Evolutionary conservation across 2,329 filamentous ascomycete genomes (phyloP).

Genomic region (Thielaviopsis musarum): DNA sequence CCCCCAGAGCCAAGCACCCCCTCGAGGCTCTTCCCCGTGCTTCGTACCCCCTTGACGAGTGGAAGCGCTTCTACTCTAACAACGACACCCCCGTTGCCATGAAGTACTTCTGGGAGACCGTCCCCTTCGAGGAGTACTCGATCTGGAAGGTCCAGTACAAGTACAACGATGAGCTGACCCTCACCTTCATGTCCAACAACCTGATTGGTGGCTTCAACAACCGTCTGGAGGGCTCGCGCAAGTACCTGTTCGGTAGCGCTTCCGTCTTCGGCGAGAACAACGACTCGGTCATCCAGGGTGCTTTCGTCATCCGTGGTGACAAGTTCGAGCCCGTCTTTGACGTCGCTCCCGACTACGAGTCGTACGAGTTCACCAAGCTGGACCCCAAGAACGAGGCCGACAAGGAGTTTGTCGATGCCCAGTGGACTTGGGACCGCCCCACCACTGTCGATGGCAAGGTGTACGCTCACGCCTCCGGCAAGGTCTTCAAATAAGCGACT

Average conservation of each 20-base stretch:
- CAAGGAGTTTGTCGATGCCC: constrained; percentile 66
- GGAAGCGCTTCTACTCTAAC: constrained; percentile 99
- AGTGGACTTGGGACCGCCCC: constrained; percentile 87
- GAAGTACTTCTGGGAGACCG: constrained; percentile 97
- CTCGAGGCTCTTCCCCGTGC: constrained; percentile 69
- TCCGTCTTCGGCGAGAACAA: constrained; percentile 84
- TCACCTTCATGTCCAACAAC: constrained; percentile 99
- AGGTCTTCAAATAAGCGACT: constrained; percentile 87
- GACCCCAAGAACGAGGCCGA: constrained; percentile 76
- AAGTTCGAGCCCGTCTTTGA: constrained; percentile 77
- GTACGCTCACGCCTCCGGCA: constrained; percentile 76
- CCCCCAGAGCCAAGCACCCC: constrained; percentile 93
- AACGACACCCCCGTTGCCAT: constrained; percentile 69
- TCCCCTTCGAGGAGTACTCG: constrained; percentile 88
- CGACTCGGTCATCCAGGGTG: constrained; percentile 80
- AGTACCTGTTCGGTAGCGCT: constrained; percentile 86
- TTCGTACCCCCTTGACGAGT: constrained; percentile 78
- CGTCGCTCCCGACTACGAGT: constrained; percentile 93
- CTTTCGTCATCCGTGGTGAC: constrained; percentile 87
- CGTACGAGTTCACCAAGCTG: constrained; percentile 92
- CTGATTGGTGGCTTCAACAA: constrained; percentile 95
- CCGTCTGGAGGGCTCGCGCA: constrained; percentile 92
- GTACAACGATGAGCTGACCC: constrained; percentile 95
- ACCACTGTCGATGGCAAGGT: constrained; percentile 69
- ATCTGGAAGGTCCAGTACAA: constrained; percentile 93